These are phyloP conservation scores for Beta lomatogona DNA, from an alignment of 179 eudicot genomes.

Conservation along the genomic window DNA sequence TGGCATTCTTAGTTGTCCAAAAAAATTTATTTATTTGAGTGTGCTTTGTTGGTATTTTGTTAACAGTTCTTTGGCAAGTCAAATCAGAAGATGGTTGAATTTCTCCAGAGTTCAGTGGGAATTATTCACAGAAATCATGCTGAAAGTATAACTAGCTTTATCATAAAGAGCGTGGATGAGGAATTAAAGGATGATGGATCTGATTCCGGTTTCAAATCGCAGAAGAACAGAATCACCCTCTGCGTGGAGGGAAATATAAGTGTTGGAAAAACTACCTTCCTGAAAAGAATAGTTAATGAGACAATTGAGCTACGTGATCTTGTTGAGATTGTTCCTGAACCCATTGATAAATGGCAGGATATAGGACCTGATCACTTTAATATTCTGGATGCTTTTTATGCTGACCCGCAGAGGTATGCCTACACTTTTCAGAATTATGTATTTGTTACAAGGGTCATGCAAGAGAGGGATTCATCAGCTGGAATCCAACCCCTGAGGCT, in stretches of 20 bases:
- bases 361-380: constrained; percentile 91
- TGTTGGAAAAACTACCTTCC: constrained; percentile 94
- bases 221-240: constrained; percentile 75
- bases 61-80: constrained; percentile 81
- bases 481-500: constrained; percentile 92
- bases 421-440: constrained; percentile 96
- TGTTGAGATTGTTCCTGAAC: constrained; percentile 97
- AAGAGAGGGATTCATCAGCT: constrained; percentile 83
- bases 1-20: neutral
- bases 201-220: constrained; percentile 39
- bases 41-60: constrained; percentile 3
- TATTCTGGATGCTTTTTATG: constrained; percentile 86
- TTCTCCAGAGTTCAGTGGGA: constrained; percentile 81
- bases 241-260: constrained; percentile 98
- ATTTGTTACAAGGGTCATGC: constrained; percentile 96
- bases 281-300: constrained; percentile 93
- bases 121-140: constrained; percentile 91
- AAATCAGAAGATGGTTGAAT: constrained; percentile 86
- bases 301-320: constrained; percentile 90
- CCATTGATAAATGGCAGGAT: constrained; percentile 93
- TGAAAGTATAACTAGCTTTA: constrained; percentile 82
- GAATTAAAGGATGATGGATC: constrained; percentile 61
- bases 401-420: constrained; percentile 92
- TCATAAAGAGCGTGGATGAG: constrained; percentile 84
- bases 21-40: neutral